phyloP scores from a whole-genome alignment of 148 eudicot species.

The Suaeda aralocaspica region DNA sequence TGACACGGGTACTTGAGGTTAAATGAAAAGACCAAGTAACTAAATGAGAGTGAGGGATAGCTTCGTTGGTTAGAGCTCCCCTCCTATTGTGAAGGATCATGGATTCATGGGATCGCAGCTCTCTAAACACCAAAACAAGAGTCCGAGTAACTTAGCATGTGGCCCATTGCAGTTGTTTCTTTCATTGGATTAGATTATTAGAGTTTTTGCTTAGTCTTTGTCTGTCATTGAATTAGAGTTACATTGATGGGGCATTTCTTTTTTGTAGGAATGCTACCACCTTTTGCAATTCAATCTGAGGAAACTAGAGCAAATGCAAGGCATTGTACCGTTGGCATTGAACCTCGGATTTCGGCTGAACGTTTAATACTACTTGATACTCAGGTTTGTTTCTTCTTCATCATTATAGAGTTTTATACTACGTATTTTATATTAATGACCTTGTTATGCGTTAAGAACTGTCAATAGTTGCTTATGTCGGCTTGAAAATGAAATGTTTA shows the following conservation, averaged over 20 bases:
- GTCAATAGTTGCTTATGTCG: background rate
- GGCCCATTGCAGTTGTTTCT: background rate
- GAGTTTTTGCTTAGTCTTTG: background rate
- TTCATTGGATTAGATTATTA: background rate
- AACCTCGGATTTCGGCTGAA: constrained; percentile 78
- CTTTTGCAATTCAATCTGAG: constrained; percentile 66
- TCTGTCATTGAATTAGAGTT: background rate
- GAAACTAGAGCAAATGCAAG: constrained; percentile 74
- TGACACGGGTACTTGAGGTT: no score
- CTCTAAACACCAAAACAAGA: no score
- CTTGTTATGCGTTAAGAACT: background rate
- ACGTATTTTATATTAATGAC: background rate
- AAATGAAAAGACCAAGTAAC: no score
- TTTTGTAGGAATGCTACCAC: constrained; percentile 79
- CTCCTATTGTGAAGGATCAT: no score
- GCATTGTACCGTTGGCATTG: constrained; percentile 80
- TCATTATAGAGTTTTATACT: background rate
- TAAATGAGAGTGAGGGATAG: no score
- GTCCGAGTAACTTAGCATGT: no score
- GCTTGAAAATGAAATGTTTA: background rate
- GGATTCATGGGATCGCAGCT: no score
- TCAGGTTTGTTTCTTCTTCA: constrained; percentile 42
- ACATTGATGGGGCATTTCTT: constrained; percentile 2
- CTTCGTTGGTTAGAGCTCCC: no score
- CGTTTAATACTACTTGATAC: constrained; percentile 91